Conservation (phyloP, 2,329 filamentous ascomycete genomes). For the Didymella segeticola region DNA sequence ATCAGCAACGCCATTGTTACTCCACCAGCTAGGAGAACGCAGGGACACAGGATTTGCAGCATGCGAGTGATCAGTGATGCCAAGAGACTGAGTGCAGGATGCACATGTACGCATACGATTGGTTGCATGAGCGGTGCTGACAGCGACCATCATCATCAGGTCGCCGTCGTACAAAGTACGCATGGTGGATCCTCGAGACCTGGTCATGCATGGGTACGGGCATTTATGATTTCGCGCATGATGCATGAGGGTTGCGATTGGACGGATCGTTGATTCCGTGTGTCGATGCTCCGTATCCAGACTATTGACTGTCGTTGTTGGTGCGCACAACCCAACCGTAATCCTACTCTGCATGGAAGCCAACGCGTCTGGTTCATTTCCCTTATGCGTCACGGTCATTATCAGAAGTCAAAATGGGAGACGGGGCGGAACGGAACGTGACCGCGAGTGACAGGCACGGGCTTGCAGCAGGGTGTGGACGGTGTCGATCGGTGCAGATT, state of each 20-base stretch:
- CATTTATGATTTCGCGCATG: slow-evolving; percentile 12
- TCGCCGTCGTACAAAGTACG: slow-evolving; percentile 9
- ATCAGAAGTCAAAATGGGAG: slow-evolving; percentile 6
- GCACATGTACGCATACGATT: slow-evolving; percentile 12
- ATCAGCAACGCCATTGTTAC: not conserved
- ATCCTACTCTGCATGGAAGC: not conserved
- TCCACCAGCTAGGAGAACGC: slow-evolving; percentile 1
- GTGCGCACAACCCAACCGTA: not conserved
- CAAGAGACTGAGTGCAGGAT: slow-evolving; percentile 22
- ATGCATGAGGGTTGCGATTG: slow-evolving; percentile 5
- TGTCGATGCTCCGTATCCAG: slow-evolving; percentile 3
- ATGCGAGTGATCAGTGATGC: slow-evolving; percentile 25
- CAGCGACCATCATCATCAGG: slow-evolving; percentile 8
- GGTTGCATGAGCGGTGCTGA: slow-evolving; percentile 13
- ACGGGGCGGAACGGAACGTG: slow-evolving; percentile 22
- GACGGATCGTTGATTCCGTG: slow-evolving; percentile 13
- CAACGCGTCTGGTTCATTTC: not conserved
- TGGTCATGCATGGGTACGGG: slow-evolving; percentile 9
- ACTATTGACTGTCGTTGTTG: not conserved
- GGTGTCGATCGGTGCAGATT: slow-evolving; percentile 18
- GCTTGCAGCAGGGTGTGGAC: slow-evolving; percentile 5
- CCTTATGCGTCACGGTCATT: slow-evolving; percentile 1
- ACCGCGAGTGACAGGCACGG: slow-evolving; percentile 15
- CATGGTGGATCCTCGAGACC: slow-evolving; percentile 3
- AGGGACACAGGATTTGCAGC: slow-evolving; percentile 9